Conservation (phyloP, 352 stramenopile genomes). For the Phytophthora multivora region DNA sequence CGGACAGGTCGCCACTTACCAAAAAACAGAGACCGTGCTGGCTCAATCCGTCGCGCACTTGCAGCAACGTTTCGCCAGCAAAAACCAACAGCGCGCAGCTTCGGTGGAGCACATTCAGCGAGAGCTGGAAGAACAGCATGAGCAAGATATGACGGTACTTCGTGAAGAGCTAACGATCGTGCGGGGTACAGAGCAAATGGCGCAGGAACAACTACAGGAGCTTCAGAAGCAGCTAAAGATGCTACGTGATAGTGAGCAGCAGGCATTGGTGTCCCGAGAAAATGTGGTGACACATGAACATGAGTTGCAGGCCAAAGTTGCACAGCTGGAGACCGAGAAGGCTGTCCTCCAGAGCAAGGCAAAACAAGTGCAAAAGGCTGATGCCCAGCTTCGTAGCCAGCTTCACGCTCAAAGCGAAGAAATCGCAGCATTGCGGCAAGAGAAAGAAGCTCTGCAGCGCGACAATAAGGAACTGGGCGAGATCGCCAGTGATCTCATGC, state of each 20-base stretch:
- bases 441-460: constrained; percentile 41
- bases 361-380: constrained; percentile 64
- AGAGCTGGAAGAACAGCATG: constrained; percentile 47
- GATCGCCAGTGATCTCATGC: constrained; percentile 70
- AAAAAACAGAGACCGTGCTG: constrained; percentile 80
- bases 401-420: constrained; percentile 50
- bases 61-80: constrained; percentile 61
- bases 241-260: constrained; percentile 35
- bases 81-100: constrained; percentile 61
- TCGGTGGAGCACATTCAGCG: constrained; percentile 44
- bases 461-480: constrained; percentile 64
- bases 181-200: constrained; percentile 34
- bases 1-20: constrained; percentile 60
- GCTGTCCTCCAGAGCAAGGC: constrained; percentile 63
- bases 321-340: constrained; percentile 70
- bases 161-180: constrained; percentile 39
- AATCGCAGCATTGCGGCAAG: constrained; percentile 34
- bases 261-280: constrained; percentile 26
- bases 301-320: constrained; percentile 39
- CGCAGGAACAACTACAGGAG: constrained; percentile 36
- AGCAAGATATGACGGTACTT: constrained; percentile 31
- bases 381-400: constrained; percentile 58
- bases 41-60: constrained; percentile 72
- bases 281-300: constrained; percentile 31
- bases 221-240: constrained; percentile 34